Evolutionary conservation across 495 filamentous ascomycete genomes (phyloP).

Genomic region (Trichocladium uniseriatum): DNA sequence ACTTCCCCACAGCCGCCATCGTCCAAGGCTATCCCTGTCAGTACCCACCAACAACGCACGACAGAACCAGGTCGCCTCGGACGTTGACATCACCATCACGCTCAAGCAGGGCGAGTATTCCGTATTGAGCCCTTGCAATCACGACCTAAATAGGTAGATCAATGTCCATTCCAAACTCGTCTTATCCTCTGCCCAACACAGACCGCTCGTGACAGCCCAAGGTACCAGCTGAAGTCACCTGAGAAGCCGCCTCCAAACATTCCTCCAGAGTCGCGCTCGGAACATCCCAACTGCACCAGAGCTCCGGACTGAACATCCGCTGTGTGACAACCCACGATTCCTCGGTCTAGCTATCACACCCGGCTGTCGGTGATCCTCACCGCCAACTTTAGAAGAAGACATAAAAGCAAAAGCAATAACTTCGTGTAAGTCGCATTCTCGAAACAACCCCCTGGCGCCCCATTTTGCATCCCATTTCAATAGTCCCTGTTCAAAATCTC

Average conservation of each 20-base stretch:
- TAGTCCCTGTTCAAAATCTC: neutral
- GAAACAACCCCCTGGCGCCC: too few species aligned
- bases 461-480: neutral
- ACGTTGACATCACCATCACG: slow-evolving; percentile 8
- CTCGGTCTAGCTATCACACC: neutral
- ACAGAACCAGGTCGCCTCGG: neutral
- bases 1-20: neutral
- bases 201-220: neutral
- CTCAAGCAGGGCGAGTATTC: neutral
- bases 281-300: too few species aligned
- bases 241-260: too few species aligned
- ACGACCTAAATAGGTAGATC: neutral
- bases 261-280: too few species aligned
- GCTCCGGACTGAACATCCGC: too few species aligned
- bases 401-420: too few species aligned
- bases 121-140: neutral
- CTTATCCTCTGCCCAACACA: neutral
- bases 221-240: neutral
- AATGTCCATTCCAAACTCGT: neutral
- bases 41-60: neutral
- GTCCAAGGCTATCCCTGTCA: neutral
- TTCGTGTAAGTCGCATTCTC: neutral
- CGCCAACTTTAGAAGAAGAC: too few species aligned
- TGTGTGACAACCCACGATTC: too few species aligned
- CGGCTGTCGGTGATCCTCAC: neutral